Conservation (phyloP, 768 basidiomycete species). For the Mycena galericulata region DNA sequence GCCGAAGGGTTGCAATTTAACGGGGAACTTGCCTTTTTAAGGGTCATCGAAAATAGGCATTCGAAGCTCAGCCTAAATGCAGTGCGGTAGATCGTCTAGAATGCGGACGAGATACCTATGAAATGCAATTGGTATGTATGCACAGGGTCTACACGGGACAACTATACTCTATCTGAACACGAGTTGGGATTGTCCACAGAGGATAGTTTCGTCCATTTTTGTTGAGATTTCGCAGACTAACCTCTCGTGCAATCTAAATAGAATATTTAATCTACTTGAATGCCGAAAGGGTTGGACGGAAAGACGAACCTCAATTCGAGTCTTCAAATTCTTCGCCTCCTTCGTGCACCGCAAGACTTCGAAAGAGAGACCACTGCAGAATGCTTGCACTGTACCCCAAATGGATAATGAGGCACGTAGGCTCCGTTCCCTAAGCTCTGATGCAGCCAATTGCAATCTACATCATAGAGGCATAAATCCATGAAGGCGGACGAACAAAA, state of each 20-base stretch:
- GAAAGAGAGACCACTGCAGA: conserved; percentile 10
- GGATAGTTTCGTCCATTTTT: not conserved
- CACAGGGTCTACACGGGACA: not conserved
- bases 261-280: not conserved
- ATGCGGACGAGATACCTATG: no score
- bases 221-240: not conserved
- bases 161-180: not conserved
- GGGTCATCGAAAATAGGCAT: not conserved
- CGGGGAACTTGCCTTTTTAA: not conserved
- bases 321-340: conserved; percentile 10
- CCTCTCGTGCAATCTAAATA: conserved; percentile 4
- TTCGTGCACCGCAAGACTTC: conserved; percentile 9
- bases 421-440: conserved; percentile 20
- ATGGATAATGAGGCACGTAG: conserved; percentile 8
- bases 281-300: not conserved
- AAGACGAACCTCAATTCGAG: conserved; percentile 1
- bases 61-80: not conserved
- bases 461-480: not conserved
- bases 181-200: not conserved
- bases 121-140: not conserved
- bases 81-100: no score
- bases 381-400: not conserved
- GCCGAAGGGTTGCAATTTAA: not conserved
- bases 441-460: conserved; percentile 21
- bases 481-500: no score